A percentile compares a stretch with the other conserved stretches of the same genome.
phyloP scores from a whole-genome alignment of 495 filamentous ascomycete genomes.

The Lasiosphaeria ovina region DNA sequence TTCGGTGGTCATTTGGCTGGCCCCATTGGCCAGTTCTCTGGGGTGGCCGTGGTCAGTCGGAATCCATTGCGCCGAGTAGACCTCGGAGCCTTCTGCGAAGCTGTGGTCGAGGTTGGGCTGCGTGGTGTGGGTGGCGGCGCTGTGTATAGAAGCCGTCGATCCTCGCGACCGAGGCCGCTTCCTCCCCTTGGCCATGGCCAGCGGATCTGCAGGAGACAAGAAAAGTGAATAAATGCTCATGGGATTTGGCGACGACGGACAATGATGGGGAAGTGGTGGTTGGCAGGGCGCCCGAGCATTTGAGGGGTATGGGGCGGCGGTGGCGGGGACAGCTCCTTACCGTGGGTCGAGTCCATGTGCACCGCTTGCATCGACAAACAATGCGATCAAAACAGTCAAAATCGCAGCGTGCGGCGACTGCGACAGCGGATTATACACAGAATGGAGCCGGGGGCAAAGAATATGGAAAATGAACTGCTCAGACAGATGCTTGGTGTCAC shows the following conservation, averaged over 20 bases:
- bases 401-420: slow-evolving; percentile 10
- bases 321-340: slow-evolving; percentile 24
- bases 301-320: neutral
- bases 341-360: slow-evolving; percentile 35
- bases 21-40: slow-evolving; percentile 34
- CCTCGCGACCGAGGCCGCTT: slow-evolving; percentile 74
- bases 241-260: neutral
- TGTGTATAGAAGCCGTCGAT: slow-evolving; percentile 81
- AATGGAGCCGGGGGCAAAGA: neutral
- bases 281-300: neutral
- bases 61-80: slow-evolving; percentile 55
- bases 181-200: slow-evolving; percentile 42
- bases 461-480: slow-evolving; percentile 12
- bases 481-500: slow-evolving; percentile 8
- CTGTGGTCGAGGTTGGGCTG: slow-evolving; percentile 63
- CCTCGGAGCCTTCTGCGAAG: slow-evolving; percentile 50
- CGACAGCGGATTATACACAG: slow-evolving; percentile 10
- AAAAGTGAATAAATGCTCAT: neutral
- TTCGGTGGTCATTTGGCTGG: slow-evolving; percentile 56
- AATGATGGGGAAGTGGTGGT: neutral
- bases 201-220: slow-evolving; percentile 25
- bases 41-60: slow-evolving; percentile 48
- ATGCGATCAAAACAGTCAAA: slow-evolving; percentile 25
- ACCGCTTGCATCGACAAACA: slow-evolving; percentile 20
- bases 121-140: slow-evolving; percentile 64